Percentiles rank a stretch among this genome's conserved stretches.
Conservation (phyloP, 1,284 basidiomycete genomes). For the Cryptococcus sp. region DNA sequence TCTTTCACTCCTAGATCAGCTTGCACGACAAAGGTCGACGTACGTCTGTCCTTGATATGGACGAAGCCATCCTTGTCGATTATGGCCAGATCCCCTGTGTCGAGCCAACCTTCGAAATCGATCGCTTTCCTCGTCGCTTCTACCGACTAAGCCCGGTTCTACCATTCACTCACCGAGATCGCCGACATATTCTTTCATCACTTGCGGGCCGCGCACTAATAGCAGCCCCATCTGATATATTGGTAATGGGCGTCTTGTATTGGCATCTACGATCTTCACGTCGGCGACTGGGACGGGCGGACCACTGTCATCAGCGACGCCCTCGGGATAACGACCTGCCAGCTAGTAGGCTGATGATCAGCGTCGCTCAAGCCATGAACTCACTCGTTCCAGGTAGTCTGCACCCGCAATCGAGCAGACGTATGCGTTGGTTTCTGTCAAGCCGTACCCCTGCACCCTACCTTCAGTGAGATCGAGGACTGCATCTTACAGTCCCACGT, state of each 20-base stretch:
- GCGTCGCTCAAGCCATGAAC: slow-evolving; percentile 3
- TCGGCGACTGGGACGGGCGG: slow-evolving; percentile 32
- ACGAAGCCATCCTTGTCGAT: slow-evolving; percentile 37
- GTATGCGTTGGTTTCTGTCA: slow-evolving; percentile 42
- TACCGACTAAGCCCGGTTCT: too few relatives aligned
- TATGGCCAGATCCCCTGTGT: slow-evolving; percentile 38
- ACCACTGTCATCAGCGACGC: slow-evolving; percentile 15
- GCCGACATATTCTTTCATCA: slow-evolving; percentile 41
- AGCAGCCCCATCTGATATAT: slow-evolving; percentile 26
- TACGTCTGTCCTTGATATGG: slow-evolving; percentile 36
- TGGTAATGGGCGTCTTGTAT: slow-evolving; percentile 16
- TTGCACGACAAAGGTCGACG: slow-evolving; percentile 3
- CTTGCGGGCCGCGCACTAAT: slow-evolving; percentile 34
- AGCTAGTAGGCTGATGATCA: slow-evolving; percentile 25
- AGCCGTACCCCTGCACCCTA: slow-evolving; percentile 39
- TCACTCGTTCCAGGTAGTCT: slow-evolving; percentile 34
- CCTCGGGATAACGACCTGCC: slow-evolving; percentile 13
- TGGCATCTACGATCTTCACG: slow-evolving; percentile 31
- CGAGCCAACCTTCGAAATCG: slow-evolving; percentile 39
- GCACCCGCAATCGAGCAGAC: slow-evolving; percentile 30
- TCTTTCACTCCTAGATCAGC: slow-evolving; percentile 29
- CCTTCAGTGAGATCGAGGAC: too few relatives aligned
- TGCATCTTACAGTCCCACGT: slow-evolving; percentile 19
- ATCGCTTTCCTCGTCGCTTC: slow-evolving; percentile 29
- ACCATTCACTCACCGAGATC: slow-evolving; percentile 31